Conservation (phyloP, 2,329 filamentous ascomycete genomes). For the Lachnellula suecica region DNA sequence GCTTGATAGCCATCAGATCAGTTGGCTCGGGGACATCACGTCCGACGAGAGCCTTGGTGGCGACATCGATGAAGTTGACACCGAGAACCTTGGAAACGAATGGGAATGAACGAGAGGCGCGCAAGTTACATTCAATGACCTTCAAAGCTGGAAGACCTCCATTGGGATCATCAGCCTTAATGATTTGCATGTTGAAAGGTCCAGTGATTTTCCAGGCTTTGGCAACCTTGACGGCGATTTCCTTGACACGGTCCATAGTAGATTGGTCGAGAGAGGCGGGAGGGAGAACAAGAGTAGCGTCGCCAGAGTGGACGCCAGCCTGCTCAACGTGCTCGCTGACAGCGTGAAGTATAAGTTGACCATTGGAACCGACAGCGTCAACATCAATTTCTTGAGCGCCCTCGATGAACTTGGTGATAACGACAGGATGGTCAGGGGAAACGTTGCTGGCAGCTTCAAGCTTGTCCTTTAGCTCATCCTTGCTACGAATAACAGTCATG, state of each 20-base stretch:
- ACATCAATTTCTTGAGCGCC: conserved; percentile 96
- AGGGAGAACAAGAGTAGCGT: conserved; percentile 91
- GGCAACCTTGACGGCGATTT: conserved; percentile 93
- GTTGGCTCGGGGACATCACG: conserved; percentile 79
- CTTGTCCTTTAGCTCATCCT: conserved; percentile 91
- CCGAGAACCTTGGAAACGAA: conserved; percentile 97
- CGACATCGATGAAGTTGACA: conserved; percentile 94
- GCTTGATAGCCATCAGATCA: conserved; percentile 86
- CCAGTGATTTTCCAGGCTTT: conserved; percentile 97
- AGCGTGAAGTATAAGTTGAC: conserved; percentile 86
- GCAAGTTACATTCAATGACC: conserved; percentile 98
- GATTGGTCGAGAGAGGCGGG: conserved; percentile 75
- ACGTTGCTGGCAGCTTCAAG: conserved; percentile 86
- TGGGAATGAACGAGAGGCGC: conserved; percentile 95
- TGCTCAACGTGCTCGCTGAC: conserved; percentile 96
- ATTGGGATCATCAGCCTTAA: conserved; percentile 80
- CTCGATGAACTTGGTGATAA: conserved; percentile 98
- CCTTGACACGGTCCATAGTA: conserved; percentile 86
- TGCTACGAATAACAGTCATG: conserved; percentile 93
- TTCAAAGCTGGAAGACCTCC: conserved; percentile 78
- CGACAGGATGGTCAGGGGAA: conserved; percentile 94
- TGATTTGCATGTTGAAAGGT: conserved; percentile 99
- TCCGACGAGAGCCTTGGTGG: conserved; percentile 87
- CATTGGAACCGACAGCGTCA: conserved; percentile 84
- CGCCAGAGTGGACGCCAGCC: conserved; percentile 96